Conservation (phyloP, 306 rosid genomes). For the Gleditsia sinensis region DNA sequence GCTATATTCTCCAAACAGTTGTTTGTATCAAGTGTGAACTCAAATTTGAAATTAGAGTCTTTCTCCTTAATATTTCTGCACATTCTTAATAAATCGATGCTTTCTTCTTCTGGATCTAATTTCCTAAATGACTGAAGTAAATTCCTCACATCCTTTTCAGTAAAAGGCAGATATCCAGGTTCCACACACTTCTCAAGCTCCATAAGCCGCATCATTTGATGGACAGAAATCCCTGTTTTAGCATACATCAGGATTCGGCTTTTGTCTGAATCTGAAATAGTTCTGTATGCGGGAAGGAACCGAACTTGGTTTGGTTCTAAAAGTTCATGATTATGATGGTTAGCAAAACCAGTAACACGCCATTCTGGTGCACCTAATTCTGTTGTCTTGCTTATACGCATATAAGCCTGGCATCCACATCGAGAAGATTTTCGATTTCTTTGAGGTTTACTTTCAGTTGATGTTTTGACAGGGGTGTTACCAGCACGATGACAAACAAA, state of each 20-base stretch:
- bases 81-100: conserved; percentile 84
- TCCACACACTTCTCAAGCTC: conserved; percentile 95
- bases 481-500: conserved; percentile 98
- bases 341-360: conserved; percentile 95
- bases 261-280: conserved; percentile 86
- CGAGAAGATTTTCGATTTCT: conserved; percentile 93
- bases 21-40: conserved; percentile 73
- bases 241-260: conserved; percentile 90
- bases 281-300: conserved; percentile 95
- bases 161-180: conserved; percentile 92
- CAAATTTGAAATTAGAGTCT: conserved; percentile 89
- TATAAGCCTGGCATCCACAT: conserved; percentile 91
- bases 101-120: conserved; percentile 88
- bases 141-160: conserved; percentile 95
- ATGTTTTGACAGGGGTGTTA: conserved; percentile 75
- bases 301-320: conserved; percentile 97
- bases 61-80: conserved; percentile 86
- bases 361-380: conserved; percentile 87
- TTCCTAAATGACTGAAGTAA: conserved; percentile 89
- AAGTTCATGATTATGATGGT: conserved; percentile 91
- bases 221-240: conserved; percentile 94
- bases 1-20: conserved; percentile 83
- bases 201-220: conserved; percentile 98
- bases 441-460: conserved; percentile 81
- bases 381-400: conserved; percentile 88